Evolutionary conservation across 768 basidiomycete genomes (phyloP).

Genomic region (Mrakia blollopis): DNA sequence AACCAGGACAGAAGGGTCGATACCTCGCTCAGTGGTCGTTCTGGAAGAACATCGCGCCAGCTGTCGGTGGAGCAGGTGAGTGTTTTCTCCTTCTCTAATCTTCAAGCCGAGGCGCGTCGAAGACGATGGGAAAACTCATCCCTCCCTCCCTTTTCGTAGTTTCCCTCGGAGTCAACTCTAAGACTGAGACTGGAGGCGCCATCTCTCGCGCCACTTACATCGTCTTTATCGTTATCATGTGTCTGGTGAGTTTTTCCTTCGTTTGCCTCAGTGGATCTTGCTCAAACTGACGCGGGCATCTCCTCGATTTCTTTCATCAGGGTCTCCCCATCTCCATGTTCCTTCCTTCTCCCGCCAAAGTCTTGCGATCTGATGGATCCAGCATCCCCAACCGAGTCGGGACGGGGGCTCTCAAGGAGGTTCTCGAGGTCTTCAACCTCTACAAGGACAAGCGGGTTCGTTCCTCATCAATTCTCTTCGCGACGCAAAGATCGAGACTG

Average conservation of each 20-base stretch:
- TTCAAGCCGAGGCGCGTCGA: too few relatives aligned
- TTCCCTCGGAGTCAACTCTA: background rate
- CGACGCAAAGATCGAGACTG: background rate
- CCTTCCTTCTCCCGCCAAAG: conserved; percentile 10
- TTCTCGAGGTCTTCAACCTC: conserved; percentile 8
- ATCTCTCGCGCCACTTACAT: conserved; percentile 1
- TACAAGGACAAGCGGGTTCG: conserved; percentile 15
- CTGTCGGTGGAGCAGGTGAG: conserved; percentile 17
- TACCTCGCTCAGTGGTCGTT: conserved; percentile 21
- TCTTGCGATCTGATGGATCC: conserved; percentile 20
- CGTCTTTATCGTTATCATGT: conserved; percentile 29
- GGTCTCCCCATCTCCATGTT: conserved; percentile 19
- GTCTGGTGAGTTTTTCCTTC: background rate
- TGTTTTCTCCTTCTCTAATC: too few relatives aligned
- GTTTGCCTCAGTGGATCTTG: too few relatives aligned
- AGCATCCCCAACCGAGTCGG: conserved; percentile 8
- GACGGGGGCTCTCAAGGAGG: conserved; percentile 5
- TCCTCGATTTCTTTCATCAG: too few relatives aligned
- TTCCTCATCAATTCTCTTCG: background rate
- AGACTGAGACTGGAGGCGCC: background rate
- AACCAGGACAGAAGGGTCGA: conserved; percentile 8
- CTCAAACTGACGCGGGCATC: too few relatives aligned
- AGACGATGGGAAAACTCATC: too few relatives aligned
- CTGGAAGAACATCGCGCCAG: conserved; percentile 21
- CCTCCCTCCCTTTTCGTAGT: background rate